A percentile compares a stretch with the other conserved stretches of the same genome.
Conservation (phyloP, 768 basidiomycete genomes). For the Auricularia cornea region DNA sequence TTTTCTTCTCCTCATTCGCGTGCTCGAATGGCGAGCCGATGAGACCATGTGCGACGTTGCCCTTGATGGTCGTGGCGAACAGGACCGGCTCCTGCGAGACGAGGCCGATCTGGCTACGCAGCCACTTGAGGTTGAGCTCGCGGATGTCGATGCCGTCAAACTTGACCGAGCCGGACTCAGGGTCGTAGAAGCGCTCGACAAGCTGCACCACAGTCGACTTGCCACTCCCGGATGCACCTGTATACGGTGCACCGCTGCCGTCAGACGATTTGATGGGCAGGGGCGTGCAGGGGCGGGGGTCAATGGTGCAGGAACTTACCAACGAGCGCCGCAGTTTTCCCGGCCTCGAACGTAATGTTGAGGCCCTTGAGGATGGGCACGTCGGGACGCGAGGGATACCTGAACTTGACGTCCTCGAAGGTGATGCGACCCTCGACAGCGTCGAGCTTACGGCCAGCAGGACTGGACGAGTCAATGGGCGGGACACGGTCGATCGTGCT, state of each 20-base stretch:
- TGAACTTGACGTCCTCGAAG: constrained; percentile 71
- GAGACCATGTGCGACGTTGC: constrained; percentile 79
- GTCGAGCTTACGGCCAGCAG: constrained; percentile 59
- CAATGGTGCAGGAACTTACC: no score
- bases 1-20: constrained; percentile 63
- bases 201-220: constrained; percentile 56
- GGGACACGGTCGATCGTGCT: constrained; percentile 84
- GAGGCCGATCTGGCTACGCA: constrained; percentile 79
- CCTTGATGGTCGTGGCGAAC: constrained; percentile 75
- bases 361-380: constrained; percentile 74
- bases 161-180: constrained; percentile 53
- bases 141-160: constrained; percentile 70
- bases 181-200: constrained; percentile 87
- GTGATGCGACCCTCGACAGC: constrained; percentile 60
- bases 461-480: constrained; percentile 69
- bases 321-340: constrained; percentile 70
- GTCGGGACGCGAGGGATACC: constrained; percentile 75
- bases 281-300: constrained; percentile 53
- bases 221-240: neutral
- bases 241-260: no score
- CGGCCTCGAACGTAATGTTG: constrained; percentile 57
- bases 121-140: constrained; percentile 75
- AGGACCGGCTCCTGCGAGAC: constrained; percentile 85
- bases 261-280: no score
- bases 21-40: constrained; percentile 65